These are phyloP conservation scores for Gonium pectorale DNA, from an alignment of 139 green algal genomes.

Conservation along the genomic window DNA sequence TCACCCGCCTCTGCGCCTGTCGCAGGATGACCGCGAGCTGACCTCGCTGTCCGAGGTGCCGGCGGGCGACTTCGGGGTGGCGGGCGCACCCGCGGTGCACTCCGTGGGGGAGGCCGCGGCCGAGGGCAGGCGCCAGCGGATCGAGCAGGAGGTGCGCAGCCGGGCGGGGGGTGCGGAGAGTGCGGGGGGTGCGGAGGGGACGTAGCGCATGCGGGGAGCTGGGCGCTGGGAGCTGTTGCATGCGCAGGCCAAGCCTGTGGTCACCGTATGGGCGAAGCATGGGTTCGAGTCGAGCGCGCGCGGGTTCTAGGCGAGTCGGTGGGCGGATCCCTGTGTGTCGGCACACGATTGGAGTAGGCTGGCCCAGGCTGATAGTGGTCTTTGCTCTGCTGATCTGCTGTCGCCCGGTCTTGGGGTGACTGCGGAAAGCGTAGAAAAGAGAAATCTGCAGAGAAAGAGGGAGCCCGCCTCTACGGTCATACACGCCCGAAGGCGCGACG, in stretches of 20 bases:
- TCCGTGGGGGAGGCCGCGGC: neutral
- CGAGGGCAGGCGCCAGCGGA: neutral
- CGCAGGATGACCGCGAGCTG: neutral
- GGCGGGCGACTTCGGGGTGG: neutral
- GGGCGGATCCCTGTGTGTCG: too few relatives aligned
- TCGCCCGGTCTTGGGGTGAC: too few relatives aligned
- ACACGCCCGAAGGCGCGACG: too few relatives aligned
- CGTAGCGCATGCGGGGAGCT: neutral
- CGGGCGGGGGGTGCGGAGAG: too few relatives aligned
- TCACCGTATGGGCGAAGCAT: neutral
- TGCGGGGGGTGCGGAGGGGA: too few relatives aligned
- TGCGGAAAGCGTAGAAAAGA: too few relatives aligned
- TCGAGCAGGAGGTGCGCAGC: constrained; percentile 3
- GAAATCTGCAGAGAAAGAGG: too few relatives aligned
- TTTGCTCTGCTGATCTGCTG: too few relatives aligned
- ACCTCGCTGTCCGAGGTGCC: neutral
- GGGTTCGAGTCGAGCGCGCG: neutral
- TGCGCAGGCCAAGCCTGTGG: neutral
- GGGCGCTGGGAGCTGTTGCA: neutral
- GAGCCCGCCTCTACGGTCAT: too few relatives aligned
- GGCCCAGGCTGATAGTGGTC: too few relatives aligned
- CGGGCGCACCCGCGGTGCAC: neutral
- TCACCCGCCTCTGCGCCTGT: neutral
- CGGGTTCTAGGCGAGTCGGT: neutral
- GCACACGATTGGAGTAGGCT: too few relatives aligned